Base-by-base conservation (phyloP, 73 alveolate genomes). In the Stentor roeselii region DNA sequence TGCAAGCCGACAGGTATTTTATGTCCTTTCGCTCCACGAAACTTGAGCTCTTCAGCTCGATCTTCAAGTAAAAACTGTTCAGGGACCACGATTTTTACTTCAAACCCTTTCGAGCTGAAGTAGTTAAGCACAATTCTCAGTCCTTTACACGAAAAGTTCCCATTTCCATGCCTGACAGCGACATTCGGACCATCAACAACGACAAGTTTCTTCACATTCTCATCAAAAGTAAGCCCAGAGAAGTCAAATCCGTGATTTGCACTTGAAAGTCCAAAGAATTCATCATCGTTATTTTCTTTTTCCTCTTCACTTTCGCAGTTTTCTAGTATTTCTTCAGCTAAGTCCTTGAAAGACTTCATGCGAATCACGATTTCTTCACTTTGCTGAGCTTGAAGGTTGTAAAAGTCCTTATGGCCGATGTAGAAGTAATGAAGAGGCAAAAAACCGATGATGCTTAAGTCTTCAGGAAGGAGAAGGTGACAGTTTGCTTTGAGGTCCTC, bases 121-220 rank as follows among this genome's bases (percentile, higher is more conserved):
- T 82, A 96, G 75, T 96, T 96, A 39, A 96, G 86, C n/a, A 94
- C 98, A 35, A 95, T 88, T 87, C 94, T 85, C 34, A 96, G 84
- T 2, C 99, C 99, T 83, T 87, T 86, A 31, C 98, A 89, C 75
- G 95, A 94, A 90, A 92, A 89, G 82, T 83, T 90, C 74, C 87
- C 93, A 35, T 92, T 88, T 15, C 99, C 99, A 89, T 92, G 97
- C 61, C 98, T 90, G 93, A 96, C 92, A 3, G 99, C 99, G 2
- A 95, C 94, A 96, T 96, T 96, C 78, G 94, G 90, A 27, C 97
- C 99, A 94, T 96, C 99, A 59, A 96, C 87, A 27, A 96, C 92
- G 38, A 96, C 92, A 35, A 94, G 67, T 58, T 89, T 93, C 60
- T 86, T 91, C 80, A 21, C 74, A 21, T 58, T 31, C 27, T 58